A percentile compares a stretch with the other conserved stretches of the same genome.
Evolutionary conservation across 345 rosid species (phyloP).

Genomic region (Eucalyptus melliodora): DNA sequence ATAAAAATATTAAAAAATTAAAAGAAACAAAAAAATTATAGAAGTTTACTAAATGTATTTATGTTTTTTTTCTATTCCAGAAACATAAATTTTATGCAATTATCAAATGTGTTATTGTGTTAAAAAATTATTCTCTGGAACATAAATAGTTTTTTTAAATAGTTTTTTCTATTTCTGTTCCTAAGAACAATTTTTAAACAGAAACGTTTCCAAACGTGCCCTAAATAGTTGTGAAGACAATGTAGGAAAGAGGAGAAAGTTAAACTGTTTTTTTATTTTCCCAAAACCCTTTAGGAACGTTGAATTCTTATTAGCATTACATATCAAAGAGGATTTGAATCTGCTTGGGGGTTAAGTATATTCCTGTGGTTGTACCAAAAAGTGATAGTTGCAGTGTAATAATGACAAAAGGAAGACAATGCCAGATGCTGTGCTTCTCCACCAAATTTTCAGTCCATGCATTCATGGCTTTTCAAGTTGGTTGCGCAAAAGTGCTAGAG

Average conservation of each 20-base stretch:
- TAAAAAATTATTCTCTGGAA: rapidly evolving
- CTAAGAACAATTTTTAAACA: rapidly evolving
- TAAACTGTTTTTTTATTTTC: background rate
- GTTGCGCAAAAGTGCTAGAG: background rate
- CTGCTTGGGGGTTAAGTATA: background rate
- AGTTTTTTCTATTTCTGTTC: too few species aligned
- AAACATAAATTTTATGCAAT: too few species aligned
- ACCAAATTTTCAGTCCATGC: background rate
- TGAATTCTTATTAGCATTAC: background rate
- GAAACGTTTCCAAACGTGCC: rapidly evolving
- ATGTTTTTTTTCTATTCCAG: too few species aligned
- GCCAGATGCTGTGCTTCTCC: background rate
- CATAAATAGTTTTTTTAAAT: too few species aligned
- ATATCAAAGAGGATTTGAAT: background rate
- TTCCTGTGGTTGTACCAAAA: background rate
- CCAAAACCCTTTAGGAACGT: background rate
- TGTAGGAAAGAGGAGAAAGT: background rate
- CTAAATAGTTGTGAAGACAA: background rate
- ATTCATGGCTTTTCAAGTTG: background rate
- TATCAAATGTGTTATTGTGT: rapidly evolving
- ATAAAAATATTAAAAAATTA: too few species aligned
- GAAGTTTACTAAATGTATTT: too few species aligned
- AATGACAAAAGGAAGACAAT: background rate
- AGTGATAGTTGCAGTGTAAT: background rate
- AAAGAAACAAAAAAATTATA: too few species aligned